Base-by-base conservation (phyloP, 768 basidiomycete species). In the Tylopilus vinaceipallidus region DNA sequence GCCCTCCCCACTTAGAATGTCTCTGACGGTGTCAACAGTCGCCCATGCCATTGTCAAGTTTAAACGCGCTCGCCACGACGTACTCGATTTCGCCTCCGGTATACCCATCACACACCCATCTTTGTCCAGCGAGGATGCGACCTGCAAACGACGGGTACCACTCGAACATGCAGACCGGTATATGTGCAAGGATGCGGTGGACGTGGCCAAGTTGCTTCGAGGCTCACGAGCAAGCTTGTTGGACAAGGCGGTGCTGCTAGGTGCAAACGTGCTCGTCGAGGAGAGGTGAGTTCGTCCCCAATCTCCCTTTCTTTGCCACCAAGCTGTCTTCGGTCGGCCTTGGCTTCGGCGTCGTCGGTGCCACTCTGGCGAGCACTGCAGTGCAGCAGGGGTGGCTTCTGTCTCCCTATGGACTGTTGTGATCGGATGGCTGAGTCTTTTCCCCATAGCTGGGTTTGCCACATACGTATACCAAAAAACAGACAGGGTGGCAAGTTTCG, bases 261-360 rank as follows among this genome's bases (percentile, higher is more conserved):
- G 80, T 14, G 82, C 76, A 4, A 83, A 82, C 57, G 80, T 79
- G 1, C 73, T 90, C 46, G 76, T 83, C 3, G 80, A 88, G 35
- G 88, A 90, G 61, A 73, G 77, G 88, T 88, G 61, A 39, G 86
- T 80, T 24, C 10, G 2, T 29, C 26, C 27, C 43, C 32, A 42
- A 30, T n/a, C 19, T 45, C 6, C 6, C 1, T 29, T 3, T n/a
- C 8, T 38, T 8, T 34, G 17, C 13, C 8, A 19, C 19, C 38
- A 30, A 32, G 49, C 24, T 37, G 36, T 45, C 17, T 32, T 2
- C 22, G 16, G 30, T 26, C 8, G 24, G 16, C 17, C 2, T 24
- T 39, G 42, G 42, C 5, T n/a, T 34, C 8, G 40, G 38, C 17
- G 14, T 8, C 16, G 40, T n/a, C 27, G 27, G 12, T 29, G 47